Conservation (phyloP, 371 early-diverging fungal species). For the Syncephalis plumigaleata region DNA sequence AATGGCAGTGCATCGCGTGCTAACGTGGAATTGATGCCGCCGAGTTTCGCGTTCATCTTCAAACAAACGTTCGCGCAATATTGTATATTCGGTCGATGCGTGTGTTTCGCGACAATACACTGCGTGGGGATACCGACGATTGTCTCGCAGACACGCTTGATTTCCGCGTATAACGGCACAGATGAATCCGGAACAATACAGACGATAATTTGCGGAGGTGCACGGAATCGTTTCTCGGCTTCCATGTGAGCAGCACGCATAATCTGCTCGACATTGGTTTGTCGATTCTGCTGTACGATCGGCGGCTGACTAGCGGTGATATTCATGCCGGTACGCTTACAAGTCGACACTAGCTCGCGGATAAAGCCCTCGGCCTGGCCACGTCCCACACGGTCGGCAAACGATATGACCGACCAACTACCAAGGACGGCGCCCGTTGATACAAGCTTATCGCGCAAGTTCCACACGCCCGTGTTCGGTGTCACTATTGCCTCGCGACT, state of each 20-base stretch:
- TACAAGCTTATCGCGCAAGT: conserved; percentile 71
- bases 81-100: conserved; percentile 34
- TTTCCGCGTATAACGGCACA: conserved; percentile 74
- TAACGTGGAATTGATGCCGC: conserved; percentile 54
- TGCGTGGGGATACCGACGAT: conserved; percentile 81
- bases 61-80: conserved; percentile 63
- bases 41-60: conserved; percentile 81
- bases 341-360: conserved; percentile 24
- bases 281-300: conserved; percentile 36
- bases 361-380: conserved; percentile 26
- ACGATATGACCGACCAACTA: conserved; percentile 70
- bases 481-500: conserved; percentile 37
- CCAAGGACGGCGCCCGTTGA: conserved; percentile 52
- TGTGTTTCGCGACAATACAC: conserved; percentile 73
- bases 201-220: conserved; percentile 54
- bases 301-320: conserved; percentile 42
- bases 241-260: conserved; percentile 51
- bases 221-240: conserved; percentile 52
- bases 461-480: conserved; percentile 82
- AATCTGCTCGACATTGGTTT: conserved; percentile 37
- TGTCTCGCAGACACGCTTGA: conserved; percentile 89
- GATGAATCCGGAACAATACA: conserved; percentile 80
- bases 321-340: conserved; percentile 39
- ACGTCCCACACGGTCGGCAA: conserved; percentile 16
- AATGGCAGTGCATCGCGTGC: conserved; percentile 26